These are phyloP conservation scores for Sisymbrium altissimum DNA, from an alignment of 345 rosid species.

Conservation along the genomic window DNA sequence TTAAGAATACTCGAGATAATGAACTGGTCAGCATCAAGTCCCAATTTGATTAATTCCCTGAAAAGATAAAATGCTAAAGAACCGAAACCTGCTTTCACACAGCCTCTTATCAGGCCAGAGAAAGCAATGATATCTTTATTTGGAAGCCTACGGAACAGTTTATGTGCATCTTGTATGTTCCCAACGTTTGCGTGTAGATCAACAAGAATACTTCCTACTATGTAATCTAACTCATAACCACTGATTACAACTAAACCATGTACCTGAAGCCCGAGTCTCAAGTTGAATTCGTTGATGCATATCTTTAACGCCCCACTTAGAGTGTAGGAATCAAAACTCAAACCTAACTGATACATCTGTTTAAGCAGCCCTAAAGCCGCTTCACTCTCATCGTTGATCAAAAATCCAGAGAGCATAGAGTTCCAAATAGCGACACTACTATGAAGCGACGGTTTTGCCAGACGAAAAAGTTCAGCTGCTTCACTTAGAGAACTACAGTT, in stretches of 20 bases:
- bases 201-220: conserved; percentile 60
- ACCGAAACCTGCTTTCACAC: conserved; percentile 44
- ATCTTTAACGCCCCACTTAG: conserved; percentile 57
- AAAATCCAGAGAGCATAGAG: conserved; percentile 62
- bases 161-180: conserved; percentile 36
- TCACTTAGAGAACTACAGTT: conserved; percentile 45
- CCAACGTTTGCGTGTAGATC: conserved; percentile 57
- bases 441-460: neutral
- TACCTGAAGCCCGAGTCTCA: conserved; percentile 57
- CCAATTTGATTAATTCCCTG: conserved; percentile 41
- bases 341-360: conserved; percentile 39
- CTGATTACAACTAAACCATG: conserved; percentile 52
- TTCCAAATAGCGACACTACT: conserved; percentile 50
- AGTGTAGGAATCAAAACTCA: conserved; percentile 55
- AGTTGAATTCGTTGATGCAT: conserved; percentile 48
- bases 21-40: conserved; percentile 48
- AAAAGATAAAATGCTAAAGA: conserved; percentile 46
- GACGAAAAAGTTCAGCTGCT: conserved; percentile 42
- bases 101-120: conserved; percentile 58
- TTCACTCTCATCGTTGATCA: conserved; percentile 40
- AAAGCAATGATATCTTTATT: conserved; percentile 58
- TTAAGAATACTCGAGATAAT: conserved; percentile 53
- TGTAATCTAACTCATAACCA: conserved; percentile 54
- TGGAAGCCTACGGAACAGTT: conserved; percentile 48
- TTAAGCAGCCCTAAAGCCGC: conserved; percentile 48